These are phyloP conservation scores for Cynanchum wilfordii DNA, from an alignment of 257 asterid genomes.

Conservation along the genomic window DNA sequence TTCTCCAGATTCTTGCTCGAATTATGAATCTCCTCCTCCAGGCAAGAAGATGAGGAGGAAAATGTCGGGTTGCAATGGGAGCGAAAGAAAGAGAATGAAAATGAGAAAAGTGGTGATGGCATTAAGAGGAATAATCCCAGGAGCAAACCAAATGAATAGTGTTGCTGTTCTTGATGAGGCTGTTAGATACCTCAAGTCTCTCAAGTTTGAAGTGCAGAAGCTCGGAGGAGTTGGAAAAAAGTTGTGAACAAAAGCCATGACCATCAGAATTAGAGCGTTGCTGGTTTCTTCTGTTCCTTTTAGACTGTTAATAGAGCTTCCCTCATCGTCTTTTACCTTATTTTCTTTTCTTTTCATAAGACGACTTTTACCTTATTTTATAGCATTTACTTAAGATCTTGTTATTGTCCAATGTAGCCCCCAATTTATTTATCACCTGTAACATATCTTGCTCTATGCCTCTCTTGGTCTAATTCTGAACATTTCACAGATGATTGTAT, in stretches of 20 bases:
- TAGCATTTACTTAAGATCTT: too few species aligned
- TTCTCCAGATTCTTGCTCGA: conserved; percentile 70
- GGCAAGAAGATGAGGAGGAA: conserved; percentile 30
- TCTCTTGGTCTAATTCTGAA: neutral
- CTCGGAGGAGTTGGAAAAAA: conserved; percentile 43
- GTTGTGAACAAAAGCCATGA: too few species aligned
- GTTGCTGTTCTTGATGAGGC: conserved; percentile 80
- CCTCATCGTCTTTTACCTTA: neutral
- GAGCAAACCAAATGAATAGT: conserved; percentile 54
- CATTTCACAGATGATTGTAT: neutral
- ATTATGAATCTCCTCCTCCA: conserved; percentile 33
- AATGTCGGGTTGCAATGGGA: conserved; percentile 21
- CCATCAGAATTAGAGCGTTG: too few species aligned
- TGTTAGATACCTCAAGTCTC: conserved; percentile 71
- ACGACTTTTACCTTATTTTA: too few species aligned
- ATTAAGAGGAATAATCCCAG: conserved; percentile 61
- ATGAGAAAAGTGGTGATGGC: conserved; percentile 66
- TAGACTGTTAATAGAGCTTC: neutral
- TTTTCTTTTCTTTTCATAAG: too few species aligned
- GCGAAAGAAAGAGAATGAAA: conserved; percentile 40
- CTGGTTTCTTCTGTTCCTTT: neutral
- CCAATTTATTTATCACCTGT: too few species aligned
- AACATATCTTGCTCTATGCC: neutral
- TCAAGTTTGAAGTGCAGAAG: conserved; percentile 67
- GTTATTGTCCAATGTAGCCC: too few species aligned